Evolutionary conservation across 768 basidiomycete genomes (phyloP).

Genomic region (Boletales sp.): DNA sequence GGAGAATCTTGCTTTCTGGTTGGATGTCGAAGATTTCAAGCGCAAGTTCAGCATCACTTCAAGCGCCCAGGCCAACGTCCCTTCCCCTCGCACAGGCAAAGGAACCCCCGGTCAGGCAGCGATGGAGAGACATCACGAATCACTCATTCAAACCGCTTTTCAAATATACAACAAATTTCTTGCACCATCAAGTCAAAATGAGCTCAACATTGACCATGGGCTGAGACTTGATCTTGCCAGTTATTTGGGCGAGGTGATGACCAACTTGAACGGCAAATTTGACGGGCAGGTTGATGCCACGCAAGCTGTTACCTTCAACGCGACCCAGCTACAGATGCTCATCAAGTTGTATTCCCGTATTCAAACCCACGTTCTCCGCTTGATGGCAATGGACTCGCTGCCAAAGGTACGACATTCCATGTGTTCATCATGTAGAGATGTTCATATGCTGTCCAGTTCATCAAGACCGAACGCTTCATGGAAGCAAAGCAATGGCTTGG

Average conservation of each 20-base stretch:
- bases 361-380: constrained; percentile 91
- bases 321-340: constrained; percentile 92
- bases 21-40: constrained; percentile 97
- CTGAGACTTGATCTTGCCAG: constrained; percentile 91
- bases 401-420: constrained; percentile 64
- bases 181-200: constrained; percentile 91
- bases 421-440: constrained; percentile 6
- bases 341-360: constrained; percentile 94
- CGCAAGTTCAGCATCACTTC: constrained; percentile 94
- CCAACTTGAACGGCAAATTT: constrained; percentile 73
- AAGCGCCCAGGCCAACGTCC: constrained; percentile 67
- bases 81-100: constrained; percentile 37
- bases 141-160: constrained; percentile 91
- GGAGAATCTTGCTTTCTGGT: constrained; percentile 96
- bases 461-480: constrained; percentile 80
- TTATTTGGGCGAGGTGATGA: constrained; percentile 89
- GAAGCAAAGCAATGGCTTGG: constrained; percentile 77
- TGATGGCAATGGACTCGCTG: constrained; percentile 99
- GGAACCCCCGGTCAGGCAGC: constrained; percentile 74
- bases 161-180: constrained; percentile 93
- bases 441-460: constrained; percentile 53
- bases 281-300: constrained; percentile 79
- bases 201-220: constrained; percentile 98
- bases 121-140: constrained; percentile 97
- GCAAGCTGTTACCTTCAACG: constrained; percentile 81